phyloP scores from a whole-genome alignment of 1,284 basidiomycete genomes.

The Entoloma clypeatum region DNA sequence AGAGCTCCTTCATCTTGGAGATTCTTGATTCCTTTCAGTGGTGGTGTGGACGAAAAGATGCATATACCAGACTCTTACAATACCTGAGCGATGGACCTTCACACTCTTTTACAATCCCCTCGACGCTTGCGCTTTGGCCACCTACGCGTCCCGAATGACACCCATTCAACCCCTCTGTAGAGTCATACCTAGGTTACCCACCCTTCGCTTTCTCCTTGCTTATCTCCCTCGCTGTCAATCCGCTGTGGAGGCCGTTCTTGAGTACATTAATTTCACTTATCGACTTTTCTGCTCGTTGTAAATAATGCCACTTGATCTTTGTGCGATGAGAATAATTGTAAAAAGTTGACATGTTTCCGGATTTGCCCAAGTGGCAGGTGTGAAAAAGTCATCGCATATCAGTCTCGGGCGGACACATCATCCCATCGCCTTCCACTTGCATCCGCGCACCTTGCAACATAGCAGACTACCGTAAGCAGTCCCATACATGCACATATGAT shows the following conservation, averaged over 20 bases:
- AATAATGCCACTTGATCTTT: slow-evolving; percentile 24
- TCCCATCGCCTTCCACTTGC: slow-evolving; percentile 12
- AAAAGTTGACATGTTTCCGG: slow-evolving; percentile 25
- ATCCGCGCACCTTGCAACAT: too few species aligned
- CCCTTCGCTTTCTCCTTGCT: slow-evolving; percentile 6
- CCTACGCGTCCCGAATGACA: slow-evolving; percentile 27
- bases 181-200: slow-evolving; percentile 12
- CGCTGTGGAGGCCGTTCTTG: slow-evolving; percentile 5
- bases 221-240: slow-evolving; percentile 2
- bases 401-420: slow-evolving; percentile 16
- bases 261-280: too few species aligned
- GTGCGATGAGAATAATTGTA: slow-evolving; percentile 26
- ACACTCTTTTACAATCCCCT: slow-evolving; percentile 38
- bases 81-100: slow-evolving; percentile 22
- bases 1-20: too few species aligned
- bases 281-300: too few species aligned
- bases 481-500: too few species aligned
- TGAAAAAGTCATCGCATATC: slow-evolving; percentile 28
- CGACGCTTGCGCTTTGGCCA: slow-evolving; percentile 33
- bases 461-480: too few species aligned
- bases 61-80: slow-evolving; percentile 27
- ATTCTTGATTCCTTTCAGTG: too few species aligned
- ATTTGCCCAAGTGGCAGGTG: slow-evolving; percentile 23
- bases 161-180: slow-evolving; percentile 15
- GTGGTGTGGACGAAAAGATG: slow-evolving; percentile 1